These are phyloP conservation scores for Syncephalastrum contaminatum DNA, from an alignment of 371 early-diverging fungal species.

Conservation along the genomic window DNA sequence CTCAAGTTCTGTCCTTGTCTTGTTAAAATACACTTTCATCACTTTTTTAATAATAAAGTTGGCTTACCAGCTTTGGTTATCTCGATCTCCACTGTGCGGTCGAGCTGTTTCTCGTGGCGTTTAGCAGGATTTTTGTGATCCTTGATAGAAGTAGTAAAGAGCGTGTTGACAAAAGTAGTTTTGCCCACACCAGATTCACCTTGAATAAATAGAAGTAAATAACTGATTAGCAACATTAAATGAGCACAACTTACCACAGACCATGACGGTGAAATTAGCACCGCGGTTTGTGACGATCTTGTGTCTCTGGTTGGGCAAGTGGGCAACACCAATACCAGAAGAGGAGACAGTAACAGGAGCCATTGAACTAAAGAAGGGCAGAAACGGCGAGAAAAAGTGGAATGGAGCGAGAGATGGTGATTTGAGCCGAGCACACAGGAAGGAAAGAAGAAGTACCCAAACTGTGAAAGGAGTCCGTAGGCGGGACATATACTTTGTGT, in stretches of 20 bases:
- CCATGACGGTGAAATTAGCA: slow-evolving; percentile 92
- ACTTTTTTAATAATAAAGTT: not conserved
- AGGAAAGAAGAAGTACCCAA: slow-evolving; percentile 4
- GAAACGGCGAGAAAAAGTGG: slow-evolving; percentile 3
- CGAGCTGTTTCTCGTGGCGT: slow-evolving; percentile 45
- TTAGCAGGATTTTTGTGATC: slow-evolving; percentile 55
- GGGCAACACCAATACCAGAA: slow-evolving; percentile 89
- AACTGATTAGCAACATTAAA: not conserved
- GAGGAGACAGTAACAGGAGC: slow-evolving; percentile 46
- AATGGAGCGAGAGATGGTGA: not conserved
- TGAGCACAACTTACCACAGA: slow-evolving; percentile 75
- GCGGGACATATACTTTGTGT: too few species aligned
- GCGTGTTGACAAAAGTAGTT: slow-evolving; percentile 80
- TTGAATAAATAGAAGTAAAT: slow-evolving; percentile 4
- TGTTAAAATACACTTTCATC: not conserved
- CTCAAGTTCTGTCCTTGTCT: slow-evolving; percentile 72
- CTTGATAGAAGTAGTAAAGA: slow-evolving; percentile 62
- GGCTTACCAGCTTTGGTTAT: slow-evolving; percentile 62
- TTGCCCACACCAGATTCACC: slow-evolving; percentile 67
- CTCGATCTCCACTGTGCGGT: slow-evolving; percentile 62
- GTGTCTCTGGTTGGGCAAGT: slow-evolving; percentile 97
- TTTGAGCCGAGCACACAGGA: slow-evolving; percentile 3
- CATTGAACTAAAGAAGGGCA: slow-evolving; percentile 25
- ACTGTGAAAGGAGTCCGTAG: too few species aligned
- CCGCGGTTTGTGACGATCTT: slow-evolving; percentile 92